A percentile compares a stretch with the other conserved stretches of the same genome.
These are phyloP conservation scores for Triticum turgidum DNA, from an alignment of 176 grass and related monocot genomes.

Conservation along the genomic window DNA sequence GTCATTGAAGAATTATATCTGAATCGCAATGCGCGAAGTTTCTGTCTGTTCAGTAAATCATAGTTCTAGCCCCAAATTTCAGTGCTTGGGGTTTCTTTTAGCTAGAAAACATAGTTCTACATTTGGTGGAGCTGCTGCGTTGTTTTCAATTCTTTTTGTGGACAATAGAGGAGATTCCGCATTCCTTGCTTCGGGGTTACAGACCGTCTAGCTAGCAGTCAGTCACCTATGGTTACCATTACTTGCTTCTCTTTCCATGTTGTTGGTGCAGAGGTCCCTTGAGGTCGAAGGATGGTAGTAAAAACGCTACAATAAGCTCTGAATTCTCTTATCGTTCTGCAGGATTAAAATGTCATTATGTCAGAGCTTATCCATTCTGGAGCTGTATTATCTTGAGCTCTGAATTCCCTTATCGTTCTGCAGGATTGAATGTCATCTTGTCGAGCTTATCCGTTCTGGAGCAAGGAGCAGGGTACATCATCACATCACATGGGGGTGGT, in stretches of 20 bases:
- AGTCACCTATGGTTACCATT: background rate
- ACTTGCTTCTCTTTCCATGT: background rate
- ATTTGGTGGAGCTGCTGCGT: background rate
- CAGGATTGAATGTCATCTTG: background rate
- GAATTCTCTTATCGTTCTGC: no score
- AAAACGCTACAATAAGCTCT: no score
- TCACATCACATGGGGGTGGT: slow-evolving; percentile 26
- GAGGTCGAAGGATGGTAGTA: background rate
- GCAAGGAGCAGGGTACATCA: background rate
- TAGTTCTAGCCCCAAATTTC: background rate
- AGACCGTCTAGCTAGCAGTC: no score
- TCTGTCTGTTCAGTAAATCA: background rate
- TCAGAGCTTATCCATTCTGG: no score
- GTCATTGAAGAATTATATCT: background rate
- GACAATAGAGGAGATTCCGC: background rate
- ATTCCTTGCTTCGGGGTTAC: background rate
- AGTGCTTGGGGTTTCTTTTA: background rate
- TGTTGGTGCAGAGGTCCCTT: background rate
- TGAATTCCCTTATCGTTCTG: background rate
- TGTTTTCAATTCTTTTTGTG: background rate
- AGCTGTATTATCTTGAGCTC: background rate
- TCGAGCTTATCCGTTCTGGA: background rate
- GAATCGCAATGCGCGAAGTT: background rate
- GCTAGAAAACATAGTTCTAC: background rate
- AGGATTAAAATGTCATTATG: no score